Evolutionary conservation across 106 monocot genomes (phyloP), one percentile per base, ranked within the genome.

Genomic region (Dioscorea alata): DNA sequence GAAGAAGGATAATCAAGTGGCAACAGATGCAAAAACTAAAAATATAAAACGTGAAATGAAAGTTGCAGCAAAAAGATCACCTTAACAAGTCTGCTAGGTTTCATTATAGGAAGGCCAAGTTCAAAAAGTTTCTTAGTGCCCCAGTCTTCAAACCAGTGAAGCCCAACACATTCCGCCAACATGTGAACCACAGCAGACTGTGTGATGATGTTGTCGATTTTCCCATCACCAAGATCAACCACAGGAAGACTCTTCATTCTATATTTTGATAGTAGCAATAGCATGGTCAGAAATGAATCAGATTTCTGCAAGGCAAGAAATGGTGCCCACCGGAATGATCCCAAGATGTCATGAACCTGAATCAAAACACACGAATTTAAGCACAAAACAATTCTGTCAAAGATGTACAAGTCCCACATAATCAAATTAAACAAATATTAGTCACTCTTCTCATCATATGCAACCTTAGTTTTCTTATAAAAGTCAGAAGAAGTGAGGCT

Each of bases 231-330:
- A 18, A 97, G 60, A 71, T 97, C 92, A 66, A 97, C 92, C 5
- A 97, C 92, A 32, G 91, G 96, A 23, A 97, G 86, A 60, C 84
- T 97, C 80, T 92, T 97, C 96, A 97, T 86, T 75, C 96, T 84
- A 42, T 97, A 97, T 34, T 91, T 92, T 1, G 96, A 97, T 58
- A 97, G 75, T 7, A 97, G 82, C 62, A 97, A 69, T 34, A 97
- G 78, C 96, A 97, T 92, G 18, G 96, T 97, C 32, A 97, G 68
- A 65, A 97, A 85, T 23, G 96, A 66, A 77, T 97, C 92, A 48
- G 82, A 84, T 2, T 70, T 92, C 80, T 97, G 96, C 86, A 97
- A 69, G 0, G 96, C 92, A 64, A 97, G 88, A 75, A 97, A 97
- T 57, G 96, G 96, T 24, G 96, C 96, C 91, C 92, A 97, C 42